phyloP scores from a whole-genome alignment of 2,329 filamentous ascomycete species.

The Epichloe sibirici region DNA sequence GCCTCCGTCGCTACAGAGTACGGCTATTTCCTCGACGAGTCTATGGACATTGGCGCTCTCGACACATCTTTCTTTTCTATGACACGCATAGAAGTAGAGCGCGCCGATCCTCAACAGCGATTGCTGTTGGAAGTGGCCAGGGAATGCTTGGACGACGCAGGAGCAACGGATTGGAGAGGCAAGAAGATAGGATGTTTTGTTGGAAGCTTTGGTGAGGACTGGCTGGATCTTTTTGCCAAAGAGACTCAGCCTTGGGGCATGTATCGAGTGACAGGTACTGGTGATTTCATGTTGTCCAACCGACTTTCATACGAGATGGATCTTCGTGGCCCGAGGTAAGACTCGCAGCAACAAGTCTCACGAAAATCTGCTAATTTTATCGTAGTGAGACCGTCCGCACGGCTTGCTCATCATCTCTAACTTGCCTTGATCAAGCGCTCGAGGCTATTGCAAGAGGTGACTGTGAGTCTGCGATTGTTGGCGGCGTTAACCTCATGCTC shows the following conservation, averaged over 20 bases:
- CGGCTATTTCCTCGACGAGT: constrained; percentile 16
- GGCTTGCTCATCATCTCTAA: constrained; percentile 25
- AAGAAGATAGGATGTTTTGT: constrained; percentile 17
- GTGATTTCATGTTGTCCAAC: constrained; percentile 19
- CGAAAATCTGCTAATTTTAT: too few relatives aligned
- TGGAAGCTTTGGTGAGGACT: constrained; percentile 19
- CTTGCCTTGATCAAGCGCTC: constrained; percentile 25
- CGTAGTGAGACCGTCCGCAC: constrained; percentile 22
- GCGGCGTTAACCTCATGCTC: constrained; percentile 19
- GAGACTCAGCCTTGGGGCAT: constrained; percentile 10
- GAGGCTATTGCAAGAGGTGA: constrained; percentile 15
- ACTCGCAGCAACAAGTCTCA: too few relatives aligned
- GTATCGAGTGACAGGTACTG: constrained; percentile 13
- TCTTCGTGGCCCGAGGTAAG: constrained; percentile 20
- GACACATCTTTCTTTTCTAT: constrained; percentile 22
- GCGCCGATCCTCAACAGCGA: constrained; percentile 19
- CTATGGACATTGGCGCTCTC: constrained; percentile 13
- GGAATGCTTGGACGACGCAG: constrained; percentile 17
- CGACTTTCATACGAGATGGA: constrained; percentile 21
- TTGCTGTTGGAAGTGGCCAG: constrained; percentile 16
- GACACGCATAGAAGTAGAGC: constrained; percentile 14
- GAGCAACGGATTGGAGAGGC: constrained; percentile 14
- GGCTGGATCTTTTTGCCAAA: constrained; percentile 9
- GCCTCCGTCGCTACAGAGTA: constrained; percentile 7
- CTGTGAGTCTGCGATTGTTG: constrained; percentile 17